Evolutionary conservation across 768 basidiomycete species (phyloP), one percentile per base, ranked within the genome.

Genomic region (Naganishia friedmannii): DNA sequence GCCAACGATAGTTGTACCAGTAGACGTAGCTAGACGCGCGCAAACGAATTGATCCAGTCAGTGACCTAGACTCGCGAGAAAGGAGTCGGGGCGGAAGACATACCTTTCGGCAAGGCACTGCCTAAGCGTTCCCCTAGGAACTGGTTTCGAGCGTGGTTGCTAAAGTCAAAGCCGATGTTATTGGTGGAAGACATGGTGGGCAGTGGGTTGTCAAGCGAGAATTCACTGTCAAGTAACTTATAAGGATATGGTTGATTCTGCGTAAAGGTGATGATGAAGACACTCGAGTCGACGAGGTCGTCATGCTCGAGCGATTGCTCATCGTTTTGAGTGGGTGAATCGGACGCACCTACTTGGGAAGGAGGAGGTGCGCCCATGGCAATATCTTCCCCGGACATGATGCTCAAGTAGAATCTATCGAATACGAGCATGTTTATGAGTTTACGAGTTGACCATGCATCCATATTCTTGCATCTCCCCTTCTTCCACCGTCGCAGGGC

Each of bases 1-100:
- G 31, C 96, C 96, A 21, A 99, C 96, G 84, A 99, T 98, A 58
- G 95, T 99, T 4, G 95, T 99, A 75, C 93, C 94, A 34, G 83
- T 84, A 23, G 82, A 83, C 15, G 83, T 83, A 15, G 83, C 83
- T 77, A 31, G n/a, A n/a, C 26, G 9, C 7, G 7, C 42, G 15
- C 9, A 15, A 17, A 10, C 5, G 13, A 9, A 19, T 42, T 2
- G 51, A 45, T 13, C 26, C 12, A 57, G 31, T 17, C 21, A 29
- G 37, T 34, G n/a, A 8, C 26, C n/a, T n/a, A 45, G 31, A 57
- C n/a, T 23, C 32, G 7, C 32, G 7, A 34, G 29, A 32, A 48
- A 32, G n/a, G 53, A 26, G 34, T 4, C 6, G 9, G 15, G 12
- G 8, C 29, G 3, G 51, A 31, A 21, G 31, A 71, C 77, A 66